Conservation (phyloP, 1,284 basidiomycete species). For the Fomitopsis betulina region DNA sequence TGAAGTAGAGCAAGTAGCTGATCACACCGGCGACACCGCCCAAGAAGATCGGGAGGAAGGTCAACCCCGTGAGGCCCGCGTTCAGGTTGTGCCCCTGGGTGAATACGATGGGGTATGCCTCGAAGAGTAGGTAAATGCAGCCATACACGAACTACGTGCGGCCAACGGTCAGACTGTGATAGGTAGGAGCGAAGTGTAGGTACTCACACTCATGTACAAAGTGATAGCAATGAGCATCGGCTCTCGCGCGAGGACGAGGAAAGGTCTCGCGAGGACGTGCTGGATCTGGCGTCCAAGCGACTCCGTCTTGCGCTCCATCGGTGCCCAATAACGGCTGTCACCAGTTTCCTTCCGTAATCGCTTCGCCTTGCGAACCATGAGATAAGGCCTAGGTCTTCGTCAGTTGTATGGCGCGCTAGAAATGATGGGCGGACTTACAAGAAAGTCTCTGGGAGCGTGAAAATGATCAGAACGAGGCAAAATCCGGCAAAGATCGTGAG, state of each 20-base stretch:
- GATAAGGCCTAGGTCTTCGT: conserved; percentile 37
- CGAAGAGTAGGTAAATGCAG: conserved; percentile 38
- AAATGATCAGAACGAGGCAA: conserved; percentile 48
- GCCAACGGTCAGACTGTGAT: neutral
- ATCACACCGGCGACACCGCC: conserved; percentile 26
- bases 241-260: conserved; percentile 38
- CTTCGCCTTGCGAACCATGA: conserved; percentile 30
- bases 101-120: conserved; percentile 32
- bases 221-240: conserved; percentile 42
- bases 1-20: conserved; percentile 27
- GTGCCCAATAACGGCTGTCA: conserved; percentile 48
- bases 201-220: conserved; percentile 40
- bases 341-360: conserved; percentile 41
- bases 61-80: conserved; percentile 35
- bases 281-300: conserved; percentile 27
- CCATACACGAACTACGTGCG: conserved; percentile 36
- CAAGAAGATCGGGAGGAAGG: conserved; percentile 42
- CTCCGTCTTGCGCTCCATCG: conserved; percentile 30
- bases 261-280: conserved; percentile 34
- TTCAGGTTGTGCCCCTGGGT: conserved; percentile 32
- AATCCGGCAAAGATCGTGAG: conserved; percentile 58
- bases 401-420: neutral
- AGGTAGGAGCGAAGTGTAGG: neutral
- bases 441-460: conserved; percentile 77
- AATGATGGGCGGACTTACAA: conserved; percentile 27